These are phyloP conservation scores for Leishmania amazonensis DNA, from an alignment of 208 protist genomes.

Conservation along the genomic window DNA sequence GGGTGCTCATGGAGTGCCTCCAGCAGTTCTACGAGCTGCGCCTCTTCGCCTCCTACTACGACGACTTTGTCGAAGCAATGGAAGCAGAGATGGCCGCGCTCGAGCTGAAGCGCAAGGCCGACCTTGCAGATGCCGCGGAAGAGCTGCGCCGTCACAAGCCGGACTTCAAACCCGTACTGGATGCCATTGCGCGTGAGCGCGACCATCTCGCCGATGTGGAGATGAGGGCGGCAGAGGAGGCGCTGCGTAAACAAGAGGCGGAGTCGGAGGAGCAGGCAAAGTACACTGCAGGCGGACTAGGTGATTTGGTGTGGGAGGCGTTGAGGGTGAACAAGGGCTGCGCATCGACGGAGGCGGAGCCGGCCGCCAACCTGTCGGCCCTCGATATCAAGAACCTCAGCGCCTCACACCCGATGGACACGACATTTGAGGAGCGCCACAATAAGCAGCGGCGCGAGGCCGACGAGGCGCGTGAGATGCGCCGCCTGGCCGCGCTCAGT, in stretches of 20 bases:
- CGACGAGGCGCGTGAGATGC: constrained; percentile 47
- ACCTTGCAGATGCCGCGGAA: constrained; percentile 44
- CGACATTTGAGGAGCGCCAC: constrained; percentile 49
- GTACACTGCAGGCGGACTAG: background rate
- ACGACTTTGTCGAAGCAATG: constrained; percentile 70
- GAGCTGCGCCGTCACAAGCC: constrained; percentile 53
- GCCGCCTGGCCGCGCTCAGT: constrained; percentile 24
- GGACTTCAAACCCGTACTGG: constrained; percentile 63
- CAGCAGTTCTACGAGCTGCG: constrained; percentile 84
- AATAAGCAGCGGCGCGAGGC: constrained; percentile 23
- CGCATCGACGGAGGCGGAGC: background rate
- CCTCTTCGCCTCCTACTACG: constrained; percentile 67
- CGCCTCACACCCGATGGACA: constrained; percentile 79
- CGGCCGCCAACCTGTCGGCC: constrained; percentile 5
- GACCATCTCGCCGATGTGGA: constrained; percentile 26
- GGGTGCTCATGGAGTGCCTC: constrained; percentile 75
- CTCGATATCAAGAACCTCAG: constrained; percentile 13
- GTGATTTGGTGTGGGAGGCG: constrained; percentile 23
- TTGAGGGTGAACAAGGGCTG: constrained; percentile 14
- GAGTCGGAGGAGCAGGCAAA: background rate
- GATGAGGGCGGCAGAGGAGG: constrained; percentile 1
- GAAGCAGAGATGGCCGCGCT: constrained; percentile 57
- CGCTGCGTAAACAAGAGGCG: background rate
- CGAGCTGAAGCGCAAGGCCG: constrained; percentile 28
- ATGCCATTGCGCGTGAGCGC: constrained; percentile 53